Conservation (phyloP, 345 rosid genomes). For the Salix udensis region DNA sequence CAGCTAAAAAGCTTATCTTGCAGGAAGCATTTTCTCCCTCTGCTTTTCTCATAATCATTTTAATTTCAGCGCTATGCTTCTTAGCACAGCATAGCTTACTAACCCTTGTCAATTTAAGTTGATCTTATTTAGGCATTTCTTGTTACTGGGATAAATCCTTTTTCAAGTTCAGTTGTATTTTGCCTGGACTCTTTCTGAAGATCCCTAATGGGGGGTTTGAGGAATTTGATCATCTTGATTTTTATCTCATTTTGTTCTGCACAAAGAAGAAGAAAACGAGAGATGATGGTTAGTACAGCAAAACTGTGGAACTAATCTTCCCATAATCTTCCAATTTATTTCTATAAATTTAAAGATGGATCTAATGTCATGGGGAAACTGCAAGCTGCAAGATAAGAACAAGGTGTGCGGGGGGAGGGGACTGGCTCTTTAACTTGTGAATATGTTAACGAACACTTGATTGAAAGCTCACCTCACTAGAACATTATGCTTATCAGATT, state of each 20-base stretch:
- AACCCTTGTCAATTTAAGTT: background rate
- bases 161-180: background rate
- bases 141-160: background rate
- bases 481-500: background rate
- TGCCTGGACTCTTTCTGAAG: background rate
- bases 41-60: too few species aligned
- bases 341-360: background rate
- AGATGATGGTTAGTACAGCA: background rate
- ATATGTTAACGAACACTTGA: too few species aligned
- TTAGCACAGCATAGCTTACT: too few species aligned
- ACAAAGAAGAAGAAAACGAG: background rate
- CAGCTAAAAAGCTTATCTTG: too few species aligned
- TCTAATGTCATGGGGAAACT: background rate
- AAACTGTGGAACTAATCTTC: background rate
- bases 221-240: background rate
- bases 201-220: constrained; percentile 3
- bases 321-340: too few species aligned
- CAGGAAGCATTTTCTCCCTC: too few species aligned
- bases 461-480: too few species aligned
- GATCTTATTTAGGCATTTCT: background rate
- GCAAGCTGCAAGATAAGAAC: too few species aligned
- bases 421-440: too few species aligned
- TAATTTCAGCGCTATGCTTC: too few species aligned
- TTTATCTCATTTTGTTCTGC: background rate
- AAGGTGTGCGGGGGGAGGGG: too few species aligned